Percentiles rank a stretch among this genome's conserved stretches.
phyloP scores from a whole-genome alignment of 2,329 filamentous ascomycete species.

The Trichoderma sp. region DNA sequence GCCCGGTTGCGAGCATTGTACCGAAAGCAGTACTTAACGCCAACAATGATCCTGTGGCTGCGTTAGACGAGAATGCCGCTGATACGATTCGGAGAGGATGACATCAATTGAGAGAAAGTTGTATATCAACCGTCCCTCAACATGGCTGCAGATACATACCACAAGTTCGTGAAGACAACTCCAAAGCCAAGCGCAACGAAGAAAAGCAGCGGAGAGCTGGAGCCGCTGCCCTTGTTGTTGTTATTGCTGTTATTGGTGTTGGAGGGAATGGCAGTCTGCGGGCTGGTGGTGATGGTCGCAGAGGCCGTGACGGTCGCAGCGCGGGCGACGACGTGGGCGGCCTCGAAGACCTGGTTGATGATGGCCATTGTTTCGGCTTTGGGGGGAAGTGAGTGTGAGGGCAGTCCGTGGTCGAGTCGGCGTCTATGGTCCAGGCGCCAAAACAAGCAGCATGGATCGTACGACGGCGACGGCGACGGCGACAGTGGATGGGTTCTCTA shows the following conservation, averaged over 20 bases:
- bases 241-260: conserved; percentile 31
- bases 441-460: conserved; percentile 25
- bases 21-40: conserved; percentile 98
- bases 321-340: conserved; percentile 43
- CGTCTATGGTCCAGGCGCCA: conserved; percentile 17
- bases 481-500: conserved; percentile 16
- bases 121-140: background rate
- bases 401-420: conserved; percentile 18
- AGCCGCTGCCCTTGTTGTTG: conserved; percentile 32
- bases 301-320: conserved; percentile 34
- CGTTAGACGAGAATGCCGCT: background rate
- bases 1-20: conserved; percentile 94
- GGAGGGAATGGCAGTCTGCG: conserved; percentile 29
- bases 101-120: background rate
- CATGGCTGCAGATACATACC: conserved; percentile 60
- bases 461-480: conserved; percentile 1
- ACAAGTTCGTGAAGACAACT: conserved; percentile 97
- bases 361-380: conserved; percentile 40
- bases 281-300: conserved; percentile 27
- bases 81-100: background rate
- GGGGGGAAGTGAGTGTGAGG: background rate
- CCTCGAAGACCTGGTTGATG: conserved; percentile 43
- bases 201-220: conserved; percentile 61
- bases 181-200: conserved; percentile 96
- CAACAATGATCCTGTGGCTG: conserved; percentile 86